Percentiles rank a stretch among this genome's conserved stretches.
Conservation (phyloP, 805 yeast species). For the Wickerhamomyces kurtzmanii region DNA sequence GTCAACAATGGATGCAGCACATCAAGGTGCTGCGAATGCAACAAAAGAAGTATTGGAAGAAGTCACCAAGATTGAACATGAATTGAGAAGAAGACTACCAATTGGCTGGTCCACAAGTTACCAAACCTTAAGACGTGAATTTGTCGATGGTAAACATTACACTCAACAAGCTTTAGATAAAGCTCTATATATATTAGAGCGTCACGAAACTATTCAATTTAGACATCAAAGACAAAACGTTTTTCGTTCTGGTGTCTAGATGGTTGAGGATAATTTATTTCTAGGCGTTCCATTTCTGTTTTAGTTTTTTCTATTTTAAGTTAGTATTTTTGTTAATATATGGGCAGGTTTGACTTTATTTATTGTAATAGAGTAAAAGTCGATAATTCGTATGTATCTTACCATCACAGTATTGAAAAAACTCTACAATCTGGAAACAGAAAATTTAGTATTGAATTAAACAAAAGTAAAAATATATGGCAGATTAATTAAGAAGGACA, state of each 20-base stretch:
- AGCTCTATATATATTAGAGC: conserved; percentile 72
- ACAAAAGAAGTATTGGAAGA: conserved; percentile 54
- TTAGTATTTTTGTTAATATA: too few relatives aligned
- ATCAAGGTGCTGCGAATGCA: conserved; percentile 38
- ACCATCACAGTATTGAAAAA: too few relatives aligned
- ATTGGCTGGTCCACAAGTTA: conserved; percentile 95
- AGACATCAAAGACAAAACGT: conserved; percentile 81
- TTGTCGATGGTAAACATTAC: conserved; percentile 56
- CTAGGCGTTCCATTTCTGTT: too few relatives aligned
- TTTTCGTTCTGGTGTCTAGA: conserved; percentile 60
- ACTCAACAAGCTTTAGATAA: conserved; percentile 69
- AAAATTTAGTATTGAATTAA: too few relatives aligned
- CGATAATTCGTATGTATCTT: too few relatives aligned
- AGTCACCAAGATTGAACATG: conserved; percentile 72
- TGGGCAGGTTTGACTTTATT: too few relatives aligned
- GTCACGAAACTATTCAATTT: conserved; percentile 80
- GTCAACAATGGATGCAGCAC: conserved; percentile 93
- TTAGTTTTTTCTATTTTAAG: too few relatives aligned
- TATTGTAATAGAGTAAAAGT: too few relatives aligned
- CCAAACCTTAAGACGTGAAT: conserved; percentile 73
- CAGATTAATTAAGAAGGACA: too few relatives aligned
- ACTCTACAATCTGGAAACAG: too few relatives aligned
- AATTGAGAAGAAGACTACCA: conserved; percentile 82
- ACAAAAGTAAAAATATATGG: too few relatives aligned
- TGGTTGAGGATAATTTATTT: conserved; percentile 2